These are phyloP conservation scores for Colletotrichum nymphaeae DNA, from an alignment of 2,329 filamentous ascomycete genomes.

Conservation along the genomic window DNA sequence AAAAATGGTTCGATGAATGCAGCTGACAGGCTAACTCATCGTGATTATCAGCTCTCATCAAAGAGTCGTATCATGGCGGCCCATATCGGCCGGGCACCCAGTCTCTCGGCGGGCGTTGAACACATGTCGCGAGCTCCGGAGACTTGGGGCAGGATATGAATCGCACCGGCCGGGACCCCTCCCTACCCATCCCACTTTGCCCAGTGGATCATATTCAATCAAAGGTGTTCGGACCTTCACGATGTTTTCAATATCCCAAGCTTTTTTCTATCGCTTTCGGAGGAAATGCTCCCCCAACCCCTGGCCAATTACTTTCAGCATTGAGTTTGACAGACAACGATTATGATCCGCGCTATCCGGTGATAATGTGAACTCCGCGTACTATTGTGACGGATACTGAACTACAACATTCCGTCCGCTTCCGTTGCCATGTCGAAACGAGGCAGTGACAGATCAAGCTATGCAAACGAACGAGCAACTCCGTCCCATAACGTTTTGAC, in stretches of 20 bases:
- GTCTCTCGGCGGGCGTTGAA: neutral
- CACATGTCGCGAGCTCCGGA: neutral
- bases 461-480: neutral
- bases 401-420: neutral
- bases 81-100: neutral
- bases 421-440: conserved; percentile 4
- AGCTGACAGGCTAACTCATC: conserved; percentile 9
- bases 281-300: conserved; percentile 15
- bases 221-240: neutral
- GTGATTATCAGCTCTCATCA: neutral
- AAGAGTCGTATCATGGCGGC: neutral
- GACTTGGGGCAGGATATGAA: neutral
- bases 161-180: conserved; percentile 4
- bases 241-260: conserved; percentile 10
- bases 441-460: neutral
- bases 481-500: neutral
- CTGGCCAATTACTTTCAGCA: neutral
- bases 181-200: neutral
- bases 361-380: neutral
- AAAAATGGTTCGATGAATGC: conserved; percentile 30
- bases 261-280: conserved; percentile 1
- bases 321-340: neutral
- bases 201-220: neutral
- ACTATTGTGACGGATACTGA: neutral
- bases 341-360: conserved; percentile 18